These are phyloP conservation scores for Saccharomycopsis sp. DNA, from an alignment of 805 yeast species.

Conservation along the genomic window DNA sequence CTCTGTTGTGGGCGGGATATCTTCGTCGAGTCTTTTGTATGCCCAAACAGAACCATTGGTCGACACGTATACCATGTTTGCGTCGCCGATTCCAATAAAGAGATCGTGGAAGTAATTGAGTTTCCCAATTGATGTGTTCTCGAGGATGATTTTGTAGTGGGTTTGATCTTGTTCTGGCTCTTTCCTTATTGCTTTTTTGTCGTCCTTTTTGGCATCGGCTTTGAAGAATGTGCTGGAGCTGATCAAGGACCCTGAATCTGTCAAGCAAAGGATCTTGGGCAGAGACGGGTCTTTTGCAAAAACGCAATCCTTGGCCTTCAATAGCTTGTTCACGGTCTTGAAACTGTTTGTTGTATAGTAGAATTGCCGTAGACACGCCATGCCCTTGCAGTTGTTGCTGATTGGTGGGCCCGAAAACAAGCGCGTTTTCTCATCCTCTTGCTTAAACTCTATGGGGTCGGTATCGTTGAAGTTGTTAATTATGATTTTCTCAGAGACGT, in stretches of 20 bases:
- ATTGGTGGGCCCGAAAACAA: too few species aligned
- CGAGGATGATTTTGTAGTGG: background rate
- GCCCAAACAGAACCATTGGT: constrained; percentile 11
- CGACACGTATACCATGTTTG: constrained; percentile 3
- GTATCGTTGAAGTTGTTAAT: constrained; percentile 4
- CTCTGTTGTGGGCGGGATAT: background rate
- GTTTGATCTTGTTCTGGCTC: too few species aligned
- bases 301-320: constrained; percentile 1
- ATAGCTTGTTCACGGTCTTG: background rate
- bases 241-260: constrained; percentile 3
- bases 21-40: background rate
- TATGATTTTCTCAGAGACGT: background rate
- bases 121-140: background rate
- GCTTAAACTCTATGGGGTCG: constrained; percentile 1
- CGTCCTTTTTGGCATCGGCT: too few species aligned
- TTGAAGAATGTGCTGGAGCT: background rate
- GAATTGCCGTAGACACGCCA: background rate
- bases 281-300: background rate
- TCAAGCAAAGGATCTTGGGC: constrained; percentile 2
- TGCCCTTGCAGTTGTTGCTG: background rate
- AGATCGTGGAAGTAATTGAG: background rate
- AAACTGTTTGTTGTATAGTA: constrained; percentile 3
- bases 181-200: too few species aligned
- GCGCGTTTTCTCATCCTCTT: background rate
- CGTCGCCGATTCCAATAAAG: constrained; percentile 2